phyloP scores from a whole-genome alignment of 768 basidiomycete genomes.

The Cubamyces lactineus region DNA sequence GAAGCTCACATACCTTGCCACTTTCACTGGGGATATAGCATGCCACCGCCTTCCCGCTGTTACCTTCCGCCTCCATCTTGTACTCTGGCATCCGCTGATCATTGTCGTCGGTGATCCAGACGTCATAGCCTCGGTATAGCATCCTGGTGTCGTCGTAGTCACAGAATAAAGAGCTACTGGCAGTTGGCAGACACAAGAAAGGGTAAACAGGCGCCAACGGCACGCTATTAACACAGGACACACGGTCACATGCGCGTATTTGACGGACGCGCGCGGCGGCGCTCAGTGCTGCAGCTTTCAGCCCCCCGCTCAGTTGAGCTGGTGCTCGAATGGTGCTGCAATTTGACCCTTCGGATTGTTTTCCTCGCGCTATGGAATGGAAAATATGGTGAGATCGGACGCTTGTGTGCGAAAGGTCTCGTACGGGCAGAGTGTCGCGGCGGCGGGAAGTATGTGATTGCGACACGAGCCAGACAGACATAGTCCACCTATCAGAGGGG shows the following conservation, averaged over 20 bases:
- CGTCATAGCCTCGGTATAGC: constrained; percentile 9
- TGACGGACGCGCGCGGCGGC: no score
- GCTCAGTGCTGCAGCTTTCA: no score
- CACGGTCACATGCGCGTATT: constrained; percentile 2
- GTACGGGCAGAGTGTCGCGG: no score
- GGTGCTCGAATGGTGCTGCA: no score
- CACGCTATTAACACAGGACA: neutral
- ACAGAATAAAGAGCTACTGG: neutral
- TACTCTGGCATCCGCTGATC: constrained; percentile 10
- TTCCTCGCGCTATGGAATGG: no score
- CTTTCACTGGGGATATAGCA: constrained; percentile 24
- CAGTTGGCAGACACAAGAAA: neutral
- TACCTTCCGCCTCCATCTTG: constrained; percentile 4
- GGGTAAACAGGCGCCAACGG: neutral
- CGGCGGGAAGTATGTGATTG: no score
- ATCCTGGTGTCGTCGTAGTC: neutral
- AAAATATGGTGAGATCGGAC: no score
- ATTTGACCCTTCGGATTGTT: no score
- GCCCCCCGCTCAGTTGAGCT: no score
- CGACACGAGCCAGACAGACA: no score
- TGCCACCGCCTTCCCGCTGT: constrained; percentile 6
- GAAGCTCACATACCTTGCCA: constrained; percentile 13
- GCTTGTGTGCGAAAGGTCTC: no score
- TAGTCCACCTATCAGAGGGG: no score
- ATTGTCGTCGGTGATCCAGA: constrained; percentile 10